A percentile compares a stretch with the other conserved stretches of the same genome.
Evolutionary conservation across 495 filamentous ascomycete genomes (phyloP).

Genomic region (Xylaria grammica): DNA sequence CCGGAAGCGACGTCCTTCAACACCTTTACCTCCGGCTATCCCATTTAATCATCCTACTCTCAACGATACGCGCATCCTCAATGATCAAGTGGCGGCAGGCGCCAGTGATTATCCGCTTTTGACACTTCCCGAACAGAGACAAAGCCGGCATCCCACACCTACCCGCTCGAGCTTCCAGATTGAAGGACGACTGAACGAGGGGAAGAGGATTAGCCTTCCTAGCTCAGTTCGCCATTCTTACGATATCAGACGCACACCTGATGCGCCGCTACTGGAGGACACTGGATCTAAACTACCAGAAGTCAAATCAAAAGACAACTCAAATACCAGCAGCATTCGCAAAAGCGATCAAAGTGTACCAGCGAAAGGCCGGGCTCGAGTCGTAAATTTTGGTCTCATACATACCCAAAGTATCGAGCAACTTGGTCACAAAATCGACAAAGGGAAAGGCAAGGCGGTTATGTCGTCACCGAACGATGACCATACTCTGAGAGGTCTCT

Average conservation of each 20-base stretch:
- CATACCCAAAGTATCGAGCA: slow-evolving; percentile 27
- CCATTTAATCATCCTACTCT: slow-evolving; percentile 52
- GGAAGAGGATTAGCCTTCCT: slow-evolving; percentile 72
- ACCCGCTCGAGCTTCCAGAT: slow-evolving; percentile 65
- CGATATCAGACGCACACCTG: slow-evolving; percentile 52
- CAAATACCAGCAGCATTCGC: slow-evolving; percentile 27
- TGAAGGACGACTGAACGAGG: slow-evolving; percentile 67
- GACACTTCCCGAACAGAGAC: slow-evolving; percentile 69
- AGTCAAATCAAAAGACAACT: slow-evolving; percentile 36
- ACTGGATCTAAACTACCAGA: slow-evolving; percentile 40
- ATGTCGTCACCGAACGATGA: slow-evolving; percentile 42
- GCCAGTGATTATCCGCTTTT: slow-evolving; percentile 73
- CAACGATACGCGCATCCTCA: slow-evolving; percentile 36
- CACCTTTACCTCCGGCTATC: slow-evolving; percentile 51
- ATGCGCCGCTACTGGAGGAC: slow-evolving; percentile 40
- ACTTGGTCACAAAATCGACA: slow-evolving; percentile 40
- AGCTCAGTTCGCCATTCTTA: slow-evolving; percentile 55
- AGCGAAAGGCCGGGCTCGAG: slow-evolving; percentile 29
- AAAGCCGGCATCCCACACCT: slow-evolving; percentile 59
- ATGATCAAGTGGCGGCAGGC: slow-evolving; percentile 40
- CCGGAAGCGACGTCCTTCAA: slow-evolving; percentile 47
- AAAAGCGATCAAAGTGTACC: slow-evolving; percentile 40
- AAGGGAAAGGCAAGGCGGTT: slow-evolving; percentile 53
- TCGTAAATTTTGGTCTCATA: slow-evolving; percentile 43
- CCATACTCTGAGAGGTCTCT: slow-evolving; percentile 38